Base-by-base conservation (phyloP, 371 early-diverging fungal genomes). In the Mucor plumbeus region DNA sequence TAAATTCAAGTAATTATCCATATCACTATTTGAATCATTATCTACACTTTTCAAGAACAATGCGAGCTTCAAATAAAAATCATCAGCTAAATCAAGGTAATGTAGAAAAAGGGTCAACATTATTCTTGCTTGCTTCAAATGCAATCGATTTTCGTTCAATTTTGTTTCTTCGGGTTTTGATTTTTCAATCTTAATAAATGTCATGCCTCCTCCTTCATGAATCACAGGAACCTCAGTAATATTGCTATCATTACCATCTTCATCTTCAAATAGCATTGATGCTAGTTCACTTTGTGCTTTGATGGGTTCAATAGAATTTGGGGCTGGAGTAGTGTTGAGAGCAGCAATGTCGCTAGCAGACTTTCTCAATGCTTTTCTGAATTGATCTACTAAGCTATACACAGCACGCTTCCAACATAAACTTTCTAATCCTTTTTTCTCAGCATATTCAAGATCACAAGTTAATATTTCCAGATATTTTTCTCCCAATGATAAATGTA, bases 401-500 rank as follows among this genome's bases (percentile, higher is more conserved):
- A 88, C 75, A 35, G 86, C 88, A 33, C 82, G 72, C 54, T 87
- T 89, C 90, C 90, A 89, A 58, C 87, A 89, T 44, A 86, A 71
- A n/a, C 79, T 78, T 36, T 85, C 87, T 17, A 89, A 78, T 19
- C 85, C 85, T 56, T 89, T 86, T 68, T 86, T 89, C 50, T 85
- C 71, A 0, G 88, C 80, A 48, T 79, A 83, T 21, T 75, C 81
- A 38, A 84, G 78, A 71, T 88, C 87, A 13, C 82, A 69, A 13
- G 81, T 73, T 31, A 87, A 68, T 19, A 87, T 48, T 34, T 85
- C 77, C 26, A 85, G 67, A 55, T 88, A 89, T 35, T 80, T 84
- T 36, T 72, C 66, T 13, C 84, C 84, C 36, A 89, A 53, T 8
- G 57, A 26, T 4, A 80, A 35, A 48, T 84, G 84, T 31, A 77